Evolutionary conservation across 1,284 basidiomycete genomes (phyloP).

Genomic region (Malassezia pachydermatis): DNA sequence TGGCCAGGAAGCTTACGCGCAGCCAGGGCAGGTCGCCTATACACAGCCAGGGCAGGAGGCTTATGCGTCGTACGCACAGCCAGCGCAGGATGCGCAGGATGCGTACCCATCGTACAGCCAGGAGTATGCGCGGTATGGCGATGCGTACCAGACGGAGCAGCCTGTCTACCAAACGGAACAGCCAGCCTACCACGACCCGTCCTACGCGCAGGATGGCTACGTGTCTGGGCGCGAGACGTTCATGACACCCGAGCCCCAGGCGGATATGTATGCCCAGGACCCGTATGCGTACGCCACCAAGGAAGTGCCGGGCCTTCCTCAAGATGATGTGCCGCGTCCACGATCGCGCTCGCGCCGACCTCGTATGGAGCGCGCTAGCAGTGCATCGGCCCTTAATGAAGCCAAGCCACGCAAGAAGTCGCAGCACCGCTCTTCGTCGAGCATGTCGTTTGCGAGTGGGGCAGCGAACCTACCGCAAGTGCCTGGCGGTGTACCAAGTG

Average conservation of each 20-base stretch:
- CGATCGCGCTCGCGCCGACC: not conserved
- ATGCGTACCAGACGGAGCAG: too few species aligned
- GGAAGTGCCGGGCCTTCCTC: not conserved
- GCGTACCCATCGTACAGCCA: too few species aligned
- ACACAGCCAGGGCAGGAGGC: not conserved
- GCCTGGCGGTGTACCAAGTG: constrained; percentile 30
- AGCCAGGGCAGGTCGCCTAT: too few species aligned
- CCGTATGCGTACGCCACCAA: not conserved
- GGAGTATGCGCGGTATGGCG: too few species aligned
- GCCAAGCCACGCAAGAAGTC: constrained; percentile 14
- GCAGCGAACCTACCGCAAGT: constrained; percentile 21
- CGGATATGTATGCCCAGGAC: too few species aligned
- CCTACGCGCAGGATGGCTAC: too few species aligned
- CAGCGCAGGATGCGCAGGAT: too few species aligned
- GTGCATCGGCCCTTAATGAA: not conserved
- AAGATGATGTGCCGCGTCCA: not conserved
- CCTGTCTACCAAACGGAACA: too few species aligned
- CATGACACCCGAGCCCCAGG: not conserved
- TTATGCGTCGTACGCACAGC: too few species aligned
- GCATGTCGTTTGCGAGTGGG: constrained; percentile 1
- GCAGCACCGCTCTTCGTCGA: constrained; percentile 18
- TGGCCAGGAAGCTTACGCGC: too few species aligned
- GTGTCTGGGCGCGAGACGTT: too few species aligned
- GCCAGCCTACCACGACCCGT: too few species aligned
- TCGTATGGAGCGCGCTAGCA: not conserved